phyloP scores from a whole-genome alignment of 78 protist species.

The Trichosphaerium sp. region DNA sequence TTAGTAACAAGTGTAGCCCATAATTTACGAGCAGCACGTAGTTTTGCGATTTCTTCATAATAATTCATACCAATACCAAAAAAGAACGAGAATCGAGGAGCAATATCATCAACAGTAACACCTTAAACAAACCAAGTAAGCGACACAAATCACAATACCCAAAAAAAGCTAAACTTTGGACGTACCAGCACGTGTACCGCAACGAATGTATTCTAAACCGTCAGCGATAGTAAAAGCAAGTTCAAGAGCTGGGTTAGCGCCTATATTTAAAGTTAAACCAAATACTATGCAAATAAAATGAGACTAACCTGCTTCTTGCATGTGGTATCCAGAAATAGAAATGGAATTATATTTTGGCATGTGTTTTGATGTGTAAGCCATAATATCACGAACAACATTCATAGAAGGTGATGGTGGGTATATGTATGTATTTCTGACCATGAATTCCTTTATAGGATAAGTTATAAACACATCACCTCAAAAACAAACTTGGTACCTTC shows the following conservation, averaged over 20 bases:
- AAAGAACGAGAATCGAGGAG: constrained; percentile 96
- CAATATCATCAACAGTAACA: constrained; percentile 79
- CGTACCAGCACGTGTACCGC: constrained; percentile 41
- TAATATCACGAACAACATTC: constrained; percentile 86
- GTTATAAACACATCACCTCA: background rate
- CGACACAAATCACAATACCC: too few relatives aligned
- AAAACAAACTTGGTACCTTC: constrained; percentile 67
- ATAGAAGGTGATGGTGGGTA: constrained; percentile 94
- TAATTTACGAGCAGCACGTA: constrained; percentile 94
- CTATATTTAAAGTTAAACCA: too few relatives aligned
- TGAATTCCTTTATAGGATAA: constrained; percentile 43
- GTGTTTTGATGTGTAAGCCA: constrained; percentile 74
- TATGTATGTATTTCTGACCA: constrained; percentile 94
- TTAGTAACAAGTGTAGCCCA: constrained; percentile 85
- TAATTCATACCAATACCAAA: constrained; percentile 96
- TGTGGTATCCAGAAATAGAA: constrained; percentile 93
- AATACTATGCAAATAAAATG: too few relatives aligned
- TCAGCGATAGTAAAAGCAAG: constrained; percentile 95
- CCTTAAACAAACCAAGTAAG: too few relatives aligned
- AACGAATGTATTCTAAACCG: constrained; percentile 80
- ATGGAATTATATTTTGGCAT: constrained; percentile 95
- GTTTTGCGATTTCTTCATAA: constrained; percentile 88
- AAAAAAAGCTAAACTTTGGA: too few relatives aligned
- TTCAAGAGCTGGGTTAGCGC: constrained; percentile 85
- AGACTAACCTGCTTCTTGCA: constrained; percentile 98